Base-by-base conservation (phyloP, 225 moss, liverwort and hornwort genomes). In the Antitrichia curtipendula region DNA sequence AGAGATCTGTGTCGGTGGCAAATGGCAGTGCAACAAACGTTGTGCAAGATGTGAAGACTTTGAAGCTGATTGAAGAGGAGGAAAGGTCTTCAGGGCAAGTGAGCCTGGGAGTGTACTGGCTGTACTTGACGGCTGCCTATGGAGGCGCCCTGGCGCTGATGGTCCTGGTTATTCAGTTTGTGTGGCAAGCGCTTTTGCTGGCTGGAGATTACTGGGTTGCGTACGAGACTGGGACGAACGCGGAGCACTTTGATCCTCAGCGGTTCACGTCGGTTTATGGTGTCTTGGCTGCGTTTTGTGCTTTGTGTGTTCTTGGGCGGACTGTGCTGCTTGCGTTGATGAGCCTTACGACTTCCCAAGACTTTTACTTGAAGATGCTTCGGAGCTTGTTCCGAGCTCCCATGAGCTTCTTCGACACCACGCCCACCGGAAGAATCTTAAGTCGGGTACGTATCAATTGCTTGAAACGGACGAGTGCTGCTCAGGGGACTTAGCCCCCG, bases 1-100 rank as follows among this genome's bases (percentile, higher is more conserved):
- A 91, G 50, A 85, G 90, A 65, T 76, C 87, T 29, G 60, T 88
- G 16, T 91, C 91, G 76, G 41, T 83, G 23, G 36, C 61, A 41
- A 91, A 62, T 40, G 89, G 75, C 59, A 82, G 13, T 63, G 47
- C 50, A 38, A 18, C 7, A 17, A 32, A 43, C 28, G 10, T 71
- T 43, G 6, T 47, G 70, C 17, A 81, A 15, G 84, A 78, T 32
- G 49, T 25, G 61, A 81, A 75, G 69, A 83, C 91, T 52, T 81
- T 95, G 75, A 95, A 94, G 86, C 88, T 98, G 38, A 96, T 98
- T 65, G 96, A 95, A 86, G 96, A 96, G 61, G 97, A 98, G 88
- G 93, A 96, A 86, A 91, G 96, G 89, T 96, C 90, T 25, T 34
- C 92, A 32, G 97, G 97, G 52, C 94, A 89, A 57, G 96, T 98